Conservation (phyloP, 495 filamentous ascomycete genomes). For the Penicillium cosmopolitanum region DNA sequence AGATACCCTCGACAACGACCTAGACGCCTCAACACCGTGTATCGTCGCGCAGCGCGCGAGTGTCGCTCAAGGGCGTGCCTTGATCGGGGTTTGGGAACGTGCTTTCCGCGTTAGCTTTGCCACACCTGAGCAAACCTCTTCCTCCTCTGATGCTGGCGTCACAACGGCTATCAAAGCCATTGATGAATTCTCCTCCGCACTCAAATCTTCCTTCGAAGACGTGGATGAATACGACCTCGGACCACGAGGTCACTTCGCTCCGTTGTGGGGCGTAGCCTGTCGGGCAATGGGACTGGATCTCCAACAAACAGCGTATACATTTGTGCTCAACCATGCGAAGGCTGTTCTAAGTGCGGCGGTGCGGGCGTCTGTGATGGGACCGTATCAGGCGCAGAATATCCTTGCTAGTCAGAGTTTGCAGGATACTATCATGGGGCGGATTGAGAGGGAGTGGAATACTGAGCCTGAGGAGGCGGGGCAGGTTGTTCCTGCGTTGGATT, state of each 20-base stretch:
- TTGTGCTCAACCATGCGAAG: constrained; percentile 85
- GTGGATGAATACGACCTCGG: constrained; percentile 35
- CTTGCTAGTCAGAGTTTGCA: constrained; percentile 70
- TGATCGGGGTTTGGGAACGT: constrained; percentile 88
- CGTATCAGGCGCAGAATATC: constrained; percentile 87
- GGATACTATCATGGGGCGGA: constrained; percentile 59
- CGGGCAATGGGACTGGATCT: constrained; percentile 61
- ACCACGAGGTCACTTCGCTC: constrained; percentile 70
- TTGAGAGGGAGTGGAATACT: constrained; percentile 62
- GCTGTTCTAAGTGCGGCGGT: constrained; percentile 89
- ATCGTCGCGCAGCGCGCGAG: constrained; percentile 85
- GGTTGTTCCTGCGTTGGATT: constrained; percentile 81
- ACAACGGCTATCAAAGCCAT: constrained; percentile 26
- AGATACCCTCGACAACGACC: constrained; percentile 72
- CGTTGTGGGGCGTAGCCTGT: constrained; percentile 78
- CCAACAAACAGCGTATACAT: constrained; percentile 78
- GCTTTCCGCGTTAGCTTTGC: constrained; percentile 56
- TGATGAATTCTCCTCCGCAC: constrained; percentile 41
- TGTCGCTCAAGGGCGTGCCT: constrained; percentile 79
- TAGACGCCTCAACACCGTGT: constrained; percentile 86
- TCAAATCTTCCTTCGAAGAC: constrained; percentile 39
- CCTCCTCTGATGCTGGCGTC: constrained; percentile 21
- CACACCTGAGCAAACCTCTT: background rate
- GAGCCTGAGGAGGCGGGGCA: constrained; percentile 83
- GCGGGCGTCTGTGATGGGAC: constrained; percentile 83